These are phyloP conservation scores for Emergomyces pasteurianus DNA, from an alignment of 2,329 filamentous ascomycete genomes.

Conservation along the genomic window DNA sequence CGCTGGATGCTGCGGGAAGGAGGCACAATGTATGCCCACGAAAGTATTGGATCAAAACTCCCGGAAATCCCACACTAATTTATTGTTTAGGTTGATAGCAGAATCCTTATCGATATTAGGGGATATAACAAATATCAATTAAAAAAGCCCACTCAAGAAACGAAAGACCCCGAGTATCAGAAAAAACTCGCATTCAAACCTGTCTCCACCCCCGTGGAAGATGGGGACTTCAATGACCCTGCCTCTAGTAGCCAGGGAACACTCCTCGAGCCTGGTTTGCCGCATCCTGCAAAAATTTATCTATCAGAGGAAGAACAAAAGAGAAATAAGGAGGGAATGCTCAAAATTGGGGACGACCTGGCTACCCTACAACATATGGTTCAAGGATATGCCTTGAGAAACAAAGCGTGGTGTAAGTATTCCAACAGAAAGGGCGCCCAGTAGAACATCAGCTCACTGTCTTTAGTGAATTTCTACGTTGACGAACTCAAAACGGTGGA, in stretches of 20 bases:
- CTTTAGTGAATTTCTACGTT: conserved; percentile 5
- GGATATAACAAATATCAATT: conserved; percentile 35
- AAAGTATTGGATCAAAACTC: neutral
- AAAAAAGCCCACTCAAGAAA: conserved; percentile 1
- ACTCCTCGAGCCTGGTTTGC: neutral
- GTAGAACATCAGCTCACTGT: neutral
- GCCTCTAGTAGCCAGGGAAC: neutral
- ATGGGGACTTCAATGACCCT: neutral
- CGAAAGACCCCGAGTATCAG: neutral
- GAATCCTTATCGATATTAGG: conserved; percentile 31
- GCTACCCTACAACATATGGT: conserved; percentile 31
- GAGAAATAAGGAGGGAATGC: conserved; percentile 31
- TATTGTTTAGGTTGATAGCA: conserved; percentile 31
- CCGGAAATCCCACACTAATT: conserved; percentile 2
- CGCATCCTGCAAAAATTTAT: neutral
- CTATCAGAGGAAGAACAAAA: conserved; percentile 18
- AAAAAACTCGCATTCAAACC: neutral
- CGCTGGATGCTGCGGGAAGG: conserved; percentile 14
- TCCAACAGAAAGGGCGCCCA: neutral
- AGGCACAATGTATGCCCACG: conserved; percentile 1
- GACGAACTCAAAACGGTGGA: conserved; percentile 31
- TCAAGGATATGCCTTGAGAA: conserved; percentile 37
- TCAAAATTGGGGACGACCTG: conserved; percentile 27
- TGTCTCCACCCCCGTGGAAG: neutral
- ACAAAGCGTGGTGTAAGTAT: conserved; percentile 30